Evolutionary conservation across 495 filamentous ascomycete species (phyloP), one percentile per base, ranked within the genome.

Genomic region (Xylaria grammica): DNA sequence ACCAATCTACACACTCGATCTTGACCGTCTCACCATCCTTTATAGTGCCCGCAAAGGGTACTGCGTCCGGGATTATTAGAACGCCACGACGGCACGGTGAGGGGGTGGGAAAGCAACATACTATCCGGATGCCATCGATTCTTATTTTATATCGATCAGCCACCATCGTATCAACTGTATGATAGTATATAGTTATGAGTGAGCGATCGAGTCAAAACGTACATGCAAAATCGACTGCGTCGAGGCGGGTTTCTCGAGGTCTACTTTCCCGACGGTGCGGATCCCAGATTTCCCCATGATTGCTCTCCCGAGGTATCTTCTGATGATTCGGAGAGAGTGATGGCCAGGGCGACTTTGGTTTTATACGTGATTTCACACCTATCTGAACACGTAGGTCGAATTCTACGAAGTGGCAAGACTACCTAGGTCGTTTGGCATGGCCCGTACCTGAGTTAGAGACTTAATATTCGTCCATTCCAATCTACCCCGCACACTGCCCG

Each of bases 61-160:
- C 92, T 94, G 46, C 20, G 1, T 40, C 32, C 3, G 52, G 3
- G 15, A 29, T 30, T 24, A 29, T 20, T 54, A 7, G 10, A 20
- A 5, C 26, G 24, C 0, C 10, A 64, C 24, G 19, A n/a, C n/a
- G n/a, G n/a, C n/a, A n/a, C n/a, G n/a, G n/a, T n/a, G 15, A 34
- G 15, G 58, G 42, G 38, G 11, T 49, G 26, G 19, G 27, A 27
- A 45, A 42, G 42, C 4, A 26, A 70, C 83, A 36, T 80, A 93
- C 92, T 88, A 67, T 97, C 94, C 38, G 94, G 94, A 72, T 97
- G 94, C 94, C 94, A 97, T 77, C 94, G 80, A 73, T 97, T 97
- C 91, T 94, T 49, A 22, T 24, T 30, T 4, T 8, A 54, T 22
- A 10, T 1, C 7, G 4, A 48, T 48, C 15, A 55, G 50, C 29